Conservation (phyloP, 2,329 filamentous ascomycete genomes). For the Purpureocillium lavendulum region DNA sequence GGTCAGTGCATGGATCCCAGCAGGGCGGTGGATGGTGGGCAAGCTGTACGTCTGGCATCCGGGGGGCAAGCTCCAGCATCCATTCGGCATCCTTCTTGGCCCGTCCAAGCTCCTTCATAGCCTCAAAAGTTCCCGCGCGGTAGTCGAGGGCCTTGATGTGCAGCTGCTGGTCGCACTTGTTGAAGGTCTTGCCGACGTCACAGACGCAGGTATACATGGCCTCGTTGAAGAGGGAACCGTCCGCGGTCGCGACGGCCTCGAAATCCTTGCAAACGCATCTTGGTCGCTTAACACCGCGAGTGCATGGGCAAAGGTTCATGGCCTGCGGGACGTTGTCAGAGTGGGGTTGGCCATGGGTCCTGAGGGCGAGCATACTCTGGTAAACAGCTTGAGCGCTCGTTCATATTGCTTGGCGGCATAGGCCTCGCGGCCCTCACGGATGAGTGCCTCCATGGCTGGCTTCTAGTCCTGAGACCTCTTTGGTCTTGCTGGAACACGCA, state of each 20-base stretch:
- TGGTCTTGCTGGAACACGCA: too few species aligned
- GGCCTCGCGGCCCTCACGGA: constrained; percentile 5
- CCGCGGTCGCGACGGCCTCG: constrained; percentile 20
- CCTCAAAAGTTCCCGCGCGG: constrained; percentile 30
- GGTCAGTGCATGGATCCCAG: neutral
- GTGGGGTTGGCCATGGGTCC: neutral
- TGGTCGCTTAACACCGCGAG: constrained; percentile 22
- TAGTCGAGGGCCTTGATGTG: constrained; percentile 33
- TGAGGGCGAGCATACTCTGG: constrained; percentile 16
- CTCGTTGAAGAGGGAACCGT: constrained; percentile 30
- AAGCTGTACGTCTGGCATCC: constrained; percentile 26
- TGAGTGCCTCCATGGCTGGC: constrained; percentile 1
- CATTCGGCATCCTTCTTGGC: constrained; percentile 32
- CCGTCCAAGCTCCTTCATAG: constrained; percentile 25
- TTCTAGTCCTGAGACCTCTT: too few species aligned
- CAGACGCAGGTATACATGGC: constrained; percentile 32
- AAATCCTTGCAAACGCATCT: constrained; percentile 32
- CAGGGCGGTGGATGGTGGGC: neutral
- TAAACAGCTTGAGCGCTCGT: constrained; percentile 27
- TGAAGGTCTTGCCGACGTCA: constrained; percentile 24
- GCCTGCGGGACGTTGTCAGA: constrained; percentile 14
- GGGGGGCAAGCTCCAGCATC: constrained; percentile 32
- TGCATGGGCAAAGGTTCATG: constrained; percentile 27
- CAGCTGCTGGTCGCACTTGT: constrained; percentile 26
- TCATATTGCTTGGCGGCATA: constrained; percentile 25